A percentile compares a stretch with the other conserved stretches of the same genome.
These are phyloP conservation scores for Neoboletus magnificus DNA, from an alignment of 768 basidiomycete species.

Conservation along the genomic window DNA sequence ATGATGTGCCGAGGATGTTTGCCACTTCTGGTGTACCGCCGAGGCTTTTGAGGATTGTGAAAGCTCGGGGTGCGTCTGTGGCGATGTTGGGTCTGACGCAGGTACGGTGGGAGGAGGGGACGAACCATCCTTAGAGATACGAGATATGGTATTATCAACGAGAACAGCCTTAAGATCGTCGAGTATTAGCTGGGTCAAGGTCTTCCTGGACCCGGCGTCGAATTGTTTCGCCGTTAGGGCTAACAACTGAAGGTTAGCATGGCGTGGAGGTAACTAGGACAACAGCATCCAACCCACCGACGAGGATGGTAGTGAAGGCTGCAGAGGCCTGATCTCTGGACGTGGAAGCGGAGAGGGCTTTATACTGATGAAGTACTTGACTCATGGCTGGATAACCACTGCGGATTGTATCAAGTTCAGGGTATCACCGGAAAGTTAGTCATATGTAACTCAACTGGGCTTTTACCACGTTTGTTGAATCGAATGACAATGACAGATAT, in stretches of 20 bases:
- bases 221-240: conserved; percentile 17
- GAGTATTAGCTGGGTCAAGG: conserved; percentile 57
- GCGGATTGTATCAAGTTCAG: background rate
- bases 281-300: conserved; percentile 11
- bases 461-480: background rate
- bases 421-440: background rate
- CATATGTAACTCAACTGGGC: background rate
- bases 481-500: background rate
- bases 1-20: conserved; percentile 47
- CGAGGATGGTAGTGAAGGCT: conserved; percentile 12
- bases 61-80: conserved; percentile 63
- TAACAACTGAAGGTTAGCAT: conserved; percentile 7
- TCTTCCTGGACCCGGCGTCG: conserved; percentile 44
- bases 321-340: conserved; percentile 4
- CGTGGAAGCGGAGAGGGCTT: conserved; percentile 10
- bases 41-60: conserved; percentile 71
- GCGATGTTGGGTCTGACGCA: background rate
- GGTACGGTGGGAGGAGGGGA: background rate
- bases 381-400: conserved; percentile 14
- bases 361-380: conserved; percentile 16
- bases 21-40: conserved; percentile 72
- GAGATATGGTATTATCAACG: conserved; percentile 40
- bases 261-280: conserved; percentile 3
- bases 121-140: conserved; percentile 56
- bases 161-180: conserved; percentile 49